Conservation (phyloP, 108 stramenopile species). For the Cyclostephanos tholiformis region DNA sequence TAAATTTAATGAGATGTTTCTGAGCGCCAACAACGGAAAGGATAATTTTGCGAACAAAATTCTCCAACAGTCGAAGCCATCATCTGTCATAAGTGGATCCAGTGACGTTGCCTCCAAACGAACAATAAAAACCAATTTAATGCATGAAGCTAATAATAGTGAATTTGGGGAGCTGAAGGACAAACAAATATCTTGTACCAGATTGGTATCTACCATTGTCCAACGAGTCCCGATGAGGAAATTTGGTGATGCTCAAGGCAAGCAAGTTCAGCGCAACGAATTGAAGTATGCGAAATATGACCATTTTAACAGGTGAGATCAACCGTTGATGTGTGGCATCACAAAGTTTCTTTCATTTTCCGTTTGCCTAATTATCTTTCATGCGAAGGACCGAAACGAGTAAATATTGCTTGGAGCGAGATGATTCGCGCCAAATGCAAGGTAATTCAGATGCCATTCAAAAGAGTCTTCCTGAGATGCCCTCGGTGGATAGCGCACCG, state of each 20-base stretch:
- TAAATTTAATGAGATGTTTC: not conserved
- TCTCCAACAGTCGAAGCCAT: not conserved
- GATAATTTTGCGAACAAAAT: not conserved
- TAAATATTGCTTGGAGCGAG: conserved; percentile 1
- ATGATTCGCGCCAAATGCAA: not conserved
- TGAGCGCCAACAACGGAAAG: not conserved
- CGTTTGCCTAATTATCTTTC: not conserved
- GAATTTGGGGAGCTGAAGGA: not conserved
- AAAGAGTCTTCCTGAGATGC: not conserved
- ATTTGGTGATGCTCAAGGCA: conserved; percentile 13
- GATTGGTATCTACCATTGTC: not conserved
- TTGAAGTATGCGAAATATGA: conserved; percentile 11
- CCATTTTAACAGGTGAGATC: conserved; percentile 6
- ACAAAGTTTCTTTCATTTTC: not conserved
- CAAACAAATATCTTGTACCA: not conserved
- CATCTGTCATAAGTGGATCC: not conserved
- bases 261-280: conserved; percentile 20
- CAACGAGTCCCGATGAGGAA: conserved; percentile 1
- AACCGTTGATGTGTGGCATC: not conserved
- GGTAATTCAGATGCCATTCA: conserved; percentile 2
- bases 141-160: not conserved
- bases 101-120: not conserved
- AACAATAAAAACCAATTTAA: not conserved
- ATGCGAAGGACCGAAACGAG: conserved; percentile 5
- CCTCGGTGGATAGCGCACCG: not conserved